A percentile compares a stretch with the other conserved stretches of the same genome.
These are phyloP conservation scores for Populus hybrid DNA, from an alignment of 441 rosid genomes.

Conservation along the genomic window DNA sequence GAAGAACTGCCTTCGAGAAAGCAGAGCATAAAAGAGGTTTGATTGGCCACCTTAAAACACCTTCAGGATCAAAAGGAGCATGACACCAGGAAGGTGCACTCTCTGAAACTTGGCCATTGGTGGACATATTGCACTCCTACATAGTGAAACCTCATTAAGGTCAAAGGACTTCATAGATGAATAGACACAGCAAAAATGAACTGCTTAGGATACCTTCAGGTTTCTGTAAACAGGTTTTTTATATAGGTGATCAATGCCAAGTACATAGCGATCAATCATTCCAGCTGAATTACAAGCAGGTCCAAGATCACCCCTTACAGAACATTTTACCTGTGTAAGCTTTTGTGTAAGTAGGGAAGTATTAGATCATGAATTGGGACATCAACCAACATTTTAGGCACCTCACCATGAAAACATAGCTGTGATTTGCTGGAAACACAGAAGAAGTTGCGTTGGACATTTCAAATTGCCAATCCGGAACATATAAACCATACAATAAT, in stretches of 20 bases:
- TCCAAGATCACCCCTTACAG: constrained; percentile 33
- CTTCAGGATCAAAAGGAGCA: constrained; percentile 26
- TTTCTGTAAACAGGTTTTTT: constrained; percentile 28
- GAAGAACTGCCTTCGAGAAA: neutral
- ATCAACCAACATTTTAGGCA: neutral
- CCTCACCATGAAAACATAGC: constrained; percentile 19
- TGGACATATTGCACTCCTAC: constrained; percentile 27
- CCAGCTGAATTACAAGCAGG: constrained; percentile 33
- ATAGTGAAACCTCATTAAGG: constrained; percentile 4
- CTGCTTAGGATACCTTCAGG: constrained; percentile 19
- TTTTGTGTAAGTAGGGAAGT: neutral
- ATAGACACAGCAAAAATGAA: neutral
- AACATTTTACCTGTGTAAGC: constrained; percentile 24
- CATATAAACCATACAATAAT: constrained; percentile 25
- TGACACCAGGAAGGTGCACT: constrained; percentile 32
- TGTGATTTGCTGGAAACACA: constrained; percentile 5
- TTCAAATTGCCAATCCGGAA: constrained; percentile 33
- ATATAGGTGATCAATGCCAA: constrained; percentile 28
- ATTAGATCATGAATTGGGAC: neutral
- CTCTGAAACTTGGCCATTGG: constrained; percentile 19
- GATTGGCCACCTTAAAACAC: constrained; percentile 24
- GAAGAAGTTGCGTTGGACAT: constrained; percentile 7
- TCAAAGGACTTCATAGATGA: neutral
- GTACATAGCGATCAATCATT: constrained; percentile 31
- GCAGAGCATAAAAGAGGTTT: neutral